These are phyloP conservation scores for Aspergillus sp. DNA, from an alignment of 2,329 filamentous ascomycete genomes.

Conservation along the genomic window DNA sequence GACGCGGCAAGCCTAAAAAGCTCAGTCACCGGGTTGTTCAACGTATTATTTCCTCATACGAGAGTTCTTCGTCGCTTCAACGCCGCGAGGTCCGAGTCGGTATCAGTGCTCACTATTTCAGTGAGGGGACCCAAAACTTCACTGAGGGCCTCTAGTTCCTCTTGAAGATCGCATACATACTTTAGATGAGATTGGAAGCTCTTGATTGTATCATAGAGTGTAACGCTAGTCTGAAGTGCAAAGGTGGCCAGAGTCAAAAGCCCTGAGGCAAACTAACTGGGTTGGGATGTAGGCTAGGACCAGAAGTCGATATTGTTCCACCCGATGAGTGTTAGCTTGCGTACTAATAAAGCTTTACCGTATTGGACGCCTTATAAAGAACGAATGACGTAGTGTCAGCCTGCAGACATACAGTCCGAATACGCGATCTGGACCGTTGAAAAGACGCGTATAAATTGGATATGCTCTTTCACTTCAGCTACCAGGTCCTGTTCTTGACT, in stretches of 20 bases:
- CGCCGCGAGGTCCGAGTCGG: conserved; percentile 26
- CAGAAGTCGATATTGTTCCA: too few relatives aligned
- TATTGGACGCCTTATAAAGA: neutral
- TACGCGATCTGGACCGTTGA: neutral
- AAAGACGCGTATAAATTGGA: neutral
- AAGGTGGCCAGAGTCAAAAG: conserved; percentile 39
- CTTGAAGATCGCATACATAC: conserved; percentile 40
- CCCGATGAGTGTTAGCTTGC: neutral
- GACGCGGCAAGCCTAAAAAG: too few relatives aligned
- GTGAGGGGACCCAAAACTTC: conserved; percentile 35
- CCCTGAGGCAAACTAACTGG: conserved; percentile 38
- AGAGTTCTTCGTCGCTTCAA: too few relatives aligned
- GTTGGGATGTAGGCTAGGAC: too few relatives aligned
- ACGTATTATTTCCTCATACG: too few relatives aligned
- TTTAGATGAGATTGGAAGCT: conserved; percentile 39
- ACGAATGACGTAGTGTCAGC: neutral
- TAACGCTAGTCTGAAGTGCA: conserved; percentile 39
- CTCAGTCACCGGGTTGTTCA: too few relatives aligned
- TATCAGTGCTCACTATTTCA: conserved; percentile 26
- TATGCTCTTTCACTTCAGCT: neutral
- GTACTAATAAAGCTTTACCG: neutral
- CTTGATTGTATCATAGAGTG: conserved; percentile 38
- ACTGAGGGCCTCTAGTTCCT: conserved; percentile 41
- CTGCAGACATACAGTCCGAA: neutral
- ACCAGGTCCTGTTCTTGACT: neutral